phyloP scores from a whole-genome alignment of 495 filamentous ascomycete species.

The Podospora bellae-mahoneyi region DNA sequence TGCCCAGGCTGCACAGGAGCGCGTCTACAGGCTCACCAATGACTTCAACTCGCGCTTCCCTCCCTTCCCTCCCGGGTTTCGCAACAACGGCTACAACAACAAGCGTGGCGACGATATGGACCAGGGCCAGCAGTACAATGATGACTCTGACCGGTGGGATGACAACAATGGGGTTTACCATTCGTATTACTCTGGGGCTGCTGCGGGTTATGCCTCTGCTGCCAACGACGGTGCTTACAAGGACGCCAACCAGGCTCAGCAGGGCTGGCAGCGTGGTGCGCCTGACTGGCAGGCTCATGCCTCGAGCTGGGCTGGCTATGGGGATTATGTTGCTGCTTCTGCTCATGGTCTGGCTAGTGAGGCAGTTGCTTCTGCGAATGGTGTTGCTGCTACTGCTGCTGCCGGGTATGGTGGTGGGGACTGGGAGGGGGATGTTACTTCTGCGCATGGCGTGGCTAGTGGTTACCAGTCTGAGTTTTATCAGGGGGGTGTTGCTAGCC shows the following conservation, averaged over 20 bases:
- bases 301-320: neutral
- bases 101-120: neutral
- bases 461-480: conserved; percentile 11
- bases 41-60: neutral
- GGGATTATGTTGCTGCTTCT: neutral
- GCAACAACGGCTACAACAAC: conserved; percentile 4
- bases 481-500: neutral
- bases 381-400: conserved; percentile 1
- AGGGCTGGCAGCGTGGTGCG: neutral
- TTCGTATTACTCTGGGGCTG: neutral
- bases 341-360: neutral
- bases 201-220: neutral
- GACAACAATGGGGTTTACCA: neutral
- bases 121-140: neutral
- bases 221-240: neutral
- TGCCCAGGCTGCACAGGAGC: conserved; percentile 7
- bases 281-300: conserved; percentile 11
- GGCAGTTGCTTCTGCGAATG: neutral
- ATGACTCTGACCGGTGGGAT: neutral
- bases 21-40: neutral
- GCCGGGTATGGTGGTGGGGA: neutral
- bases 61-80: neutral
- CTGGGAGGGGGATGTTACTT: conserved; percentile 12
- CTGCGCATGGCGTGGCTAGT: conserved; percentile 12
- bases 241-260: neutral